Conservation (phyloP, 2,329 filamentous ascomycete genomes). For the Zasmidium angulare region DNA sequence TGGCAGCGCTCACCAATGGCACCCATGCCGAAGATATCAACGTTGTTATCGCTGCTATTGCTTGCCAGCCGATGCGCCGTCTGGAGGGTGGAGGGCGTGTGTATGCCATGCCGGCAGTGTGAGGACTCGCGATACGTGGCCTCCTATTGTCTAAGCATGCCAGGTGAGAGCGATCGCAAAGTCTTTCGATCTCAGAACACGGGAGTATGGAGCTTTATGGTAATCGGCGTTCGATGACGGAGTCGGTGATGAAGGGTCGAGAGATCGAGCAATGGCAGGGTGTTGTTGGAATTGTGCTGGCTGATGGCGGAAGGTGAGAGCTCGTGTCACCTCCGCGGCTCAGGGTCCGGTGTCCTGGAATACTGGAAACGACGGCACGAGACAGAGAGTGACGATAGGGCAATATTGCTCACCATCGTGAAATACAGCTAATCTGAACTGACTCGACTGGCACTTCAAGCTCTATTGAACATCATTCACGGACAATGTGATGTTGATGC, state of each 20-base stretch:
- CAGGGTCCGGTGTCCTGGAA: neutral
- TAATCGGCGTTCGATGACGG: neutral
- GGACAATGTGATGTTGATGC: conserved; percentile 13
- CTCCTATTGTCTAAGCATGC: conserved; percentile 17
- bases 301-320: conserved; percentile 6
- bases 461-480: conserved; percentile 16
- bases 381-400: too few relatives aligned
- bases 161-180: neutral
- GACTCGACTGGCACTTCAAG: neutral
- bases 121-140: conserved; percentile 17
- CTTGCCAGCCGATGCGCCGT: conserved; percentile 14
- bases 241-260: neutral
- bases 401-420: neutral
- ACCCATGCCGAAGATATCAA: conserved; percentile 22
- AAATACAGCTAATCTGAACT: neutral
- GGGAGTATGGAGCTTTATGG: neutral
- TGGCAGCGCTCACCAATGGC: conserved; percentile 42
- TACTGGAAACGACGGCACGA: neutral
- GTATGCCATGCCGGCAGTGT: conserved; percentile 16
- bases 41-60: conserved; percentile 14
- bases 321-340: conserved; percentile 1
- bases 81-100: conserved; percentile 4
- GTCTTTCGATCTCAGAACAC: neutral
- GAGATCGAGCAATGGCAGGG: neutral
- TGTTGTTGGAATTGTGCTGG: neutral